Base-by-base conservation (phyloP, 2,329 filamentous ascomycete species). In the Xylariaceae sp. region DNA sequence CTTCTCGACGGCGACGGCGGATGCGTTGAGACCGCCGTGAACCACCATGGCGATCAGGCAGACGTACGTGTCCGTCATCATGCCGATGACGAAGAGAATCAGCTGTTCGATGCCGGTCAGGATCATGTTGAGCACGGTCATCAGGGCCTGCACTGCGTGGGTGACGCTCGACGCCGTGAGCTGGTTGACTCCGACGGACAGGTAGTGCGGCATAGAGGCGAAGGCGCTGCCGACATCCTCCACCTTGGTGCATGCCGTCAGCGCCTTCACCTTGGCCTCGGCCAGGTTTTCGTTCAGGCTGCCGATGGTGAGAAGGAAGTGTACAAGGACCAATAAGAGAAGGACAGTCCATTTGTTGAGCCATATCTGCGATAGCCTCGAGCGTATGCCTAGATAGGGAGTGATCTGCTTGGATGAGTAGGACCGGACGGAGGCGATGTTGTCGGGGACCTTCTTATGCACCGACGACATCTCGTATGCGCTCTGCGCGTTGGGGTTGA, bases 141-240 rank as follows among this genome's bases (percentile, higher is more conserved):
- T 85, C 60, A 97, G 74, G 34, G 79, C 90, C 46, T 80, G 74
- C 49, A 97, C 80, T 7, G 88, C 80, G 52, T 83, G 81, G 52
- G 89, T 86, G 50, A 97, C 82, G 40, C 86, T 83, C 33, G 74
- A 74, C 21, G 88, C 86, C 6, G 87, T 84, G 51, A 97, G 68
- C 43, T 87, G 77, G 65, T 98, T 98, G 59, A 96, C 82, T 38
- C 92, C 92, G 36, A 76, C 70, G 2, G 89, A 85, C 59, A 97
- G 81, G 66, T 95, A 97, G 64, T 96, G 85, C 41, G 92, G 92
- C 88, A 97, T 95, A 26, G 92, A 97, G 27, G 90, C 92, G 87
- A 98, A 90, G 44, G 88, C 77, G 60, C 88, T 96, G 47, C 90
- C 92, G 52, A 94, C 78, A 51, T 87, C 87, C 67, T 98, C 90